These are phyloP conservation scores for Hemileia vastatrix DNA, from an alignment of 1,284 basidiomycete species.

Conservation along the genomic window DNA sequence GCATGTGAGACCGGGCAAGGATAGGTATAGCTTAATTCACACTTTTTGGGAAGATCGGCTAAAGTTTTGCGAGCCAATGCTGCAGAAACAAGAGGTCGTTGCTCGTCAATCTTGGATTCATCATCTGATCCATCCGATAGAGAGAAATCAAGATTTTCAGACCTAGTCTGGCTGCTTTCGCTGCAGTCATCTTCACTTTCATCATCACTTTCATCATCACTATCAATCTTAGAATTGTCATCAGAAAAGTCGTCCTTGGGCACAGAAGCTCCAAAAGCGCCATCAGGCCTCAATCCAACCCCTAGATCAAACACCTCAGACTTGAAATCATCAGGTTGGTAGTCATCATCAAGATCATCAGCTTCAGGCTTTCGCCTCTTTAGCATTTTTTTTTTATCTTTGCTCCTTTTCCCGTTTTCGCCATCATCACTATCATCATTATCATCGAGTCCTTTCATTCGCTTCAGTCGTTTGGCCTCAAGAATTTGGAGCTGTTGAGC, in stretches of 20 bases:
- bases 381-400: constrained; percentile 48
- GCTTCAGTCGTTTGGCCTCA: constrained; percentile 64
- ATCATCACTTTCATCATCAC: constrained; percentile 49
- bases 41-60: neutral
- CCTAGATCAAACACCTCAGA: constrained; percentile 47
- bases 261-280: constrained; percentile 35
- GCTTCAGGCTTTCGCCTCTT: constrained; percentile 52
- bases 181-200: constrained; percentile 42
- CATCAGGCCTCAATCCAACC: constrained; percentile 49
- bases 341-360: constrained; percentile 92
- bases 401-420: constrained; percentile 40
- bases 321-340: constrained; percentile 48
- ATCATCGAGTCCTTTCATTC: constrained; percentile 73
- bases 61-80: constrained; percentile 26
- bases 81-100: constrained; percentile 13
- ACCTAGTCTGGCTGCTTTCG: constrained; percentile 32
- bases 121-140: constrained; percentile 39
- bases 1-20: constrained; percentile 75
- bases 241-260: constrained; percentile 36
- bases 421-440: constrained; percentile 53
- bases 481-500: constrained; percentile 77
- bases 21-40: constrained; percentile 81
- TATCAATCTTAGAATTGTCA: constrained; percentile 33
- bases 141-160: no score
- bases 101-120: neutral